Base-by-base conservation (phyloP, 805 yeast genomes). In the Starmerella kuoi region DNA sequence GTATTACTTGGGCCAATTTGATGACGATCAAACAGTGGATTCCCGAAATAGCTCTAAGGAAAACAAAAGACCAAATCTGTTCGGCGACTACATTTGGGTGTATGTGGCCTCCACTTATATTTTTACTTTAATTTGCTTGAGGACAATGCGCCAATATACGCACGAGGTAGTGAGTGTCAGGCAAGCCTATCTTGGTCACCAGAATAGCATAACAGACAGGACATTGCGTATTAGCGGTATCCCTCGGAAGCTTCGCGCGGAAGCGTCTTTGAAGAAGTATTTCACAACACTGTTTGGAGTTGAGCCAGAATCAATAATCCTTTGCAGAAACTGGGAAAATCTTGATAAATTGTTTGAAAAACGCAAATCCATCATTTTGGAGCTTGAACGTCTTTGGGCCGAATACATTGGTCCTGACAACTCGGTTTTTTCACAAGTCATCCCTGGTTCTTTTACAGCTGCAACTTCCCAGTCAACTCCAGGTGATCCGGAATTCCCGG, bases 141-240 rank as follows among this genome's bases (percentile, higher is more conserved):
- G 39, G 12, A 47, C 47, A 8, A 70, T 78, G 52, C 65, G 73
- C 14, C 87, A 82, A 53, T 52, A 47, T 32, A 81, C 96, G 0
- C 68, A 68, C 48, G 70, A 74, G 46, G 83, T 88, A 28, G 83
- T 88, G 24, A 64, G 68, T 38, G 78, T 81, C 51, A 72, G 97
- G 48, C 97, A 88, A 61, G 64, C 63, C 39, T 80, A 82, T 55
- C 65, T 88, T 49, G 96, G 97, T 0, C 73, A 71, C 48, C 96
- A 87, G 58, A 80, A 80, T 57, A 78, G 94, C 8, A 70, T 88
- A 45, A 84, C 97, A 0, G 97, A 88, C 65, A 70, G 95, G 57
- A 91, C 97, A 1, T 78, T 91, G 31, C 66, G 88, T 44, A 59
- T 88, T 12, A 76, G 88, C 28, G 97, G 97, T 0, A 84, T 88